phyloP scores from a whole-genome alignment of 225 moss, liverwort and hornwort species.

The Rhytidiadelphus loreus region DNA sequence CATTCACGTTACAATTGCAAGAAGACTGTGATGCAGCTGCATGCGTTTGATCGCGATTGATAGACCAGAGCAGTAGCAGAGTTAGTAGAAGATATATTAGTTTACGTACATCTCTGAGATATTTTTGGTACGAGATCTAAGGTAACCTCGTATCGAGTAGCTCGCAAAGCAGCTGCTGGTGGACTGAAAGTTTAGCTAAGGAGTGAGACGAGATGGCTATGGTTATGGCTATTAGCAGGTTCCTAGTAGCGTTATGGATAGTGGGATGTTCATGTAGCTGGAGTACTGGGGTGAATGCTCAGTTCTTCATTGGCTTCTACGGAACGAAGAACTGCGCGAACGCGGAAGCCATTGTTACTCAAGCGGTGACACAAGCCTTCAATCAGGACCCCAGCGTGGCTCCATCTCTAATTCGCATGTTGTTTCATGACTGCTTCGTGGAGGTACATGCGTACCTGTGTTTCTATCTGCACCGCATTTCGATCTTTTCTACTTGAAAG shows the following conservation, averaged over 20 bases:
- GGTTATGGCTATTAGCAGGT: not conserved
- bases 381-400: constrained; percentile 29
- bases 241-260: not conserved
- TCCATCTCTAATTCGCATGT: constrained; percentile 25
- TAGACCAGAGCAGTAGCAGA: not conserved
- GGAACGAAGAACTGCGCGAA: constrained; percentile 11
- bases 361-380: constrained; percentile 46
- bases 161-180: not conserved
- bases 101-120: not conserved
- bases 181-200: not conserved
- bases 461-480: not conserved
- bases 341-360: constrained; percentile 36
- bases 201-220: not conserved
- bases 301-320: constrained; percentile 34
- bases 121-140: not conserved
- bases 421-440: constrained; percentile 43
- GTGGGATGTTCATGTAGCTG: not conserved
- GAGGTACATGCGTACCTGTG: not conserved
- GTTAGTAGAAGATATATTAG: too few species aligned
- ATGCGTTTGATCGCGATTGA: not conserved
- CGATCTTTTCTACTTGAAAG: not conserved
- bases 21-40: not conserved
- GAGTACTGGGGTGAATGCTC: constrained; percentile 13
- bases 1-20: too few species aligned
- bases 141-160: not conserved